Percentiles rank a stretch among this genome's conserved stretches.
phyloP scores from a whole-genome alignment of 2,329 filamentous ascomycete genomes.

The Lasiodiplodia sp. region DNA sequence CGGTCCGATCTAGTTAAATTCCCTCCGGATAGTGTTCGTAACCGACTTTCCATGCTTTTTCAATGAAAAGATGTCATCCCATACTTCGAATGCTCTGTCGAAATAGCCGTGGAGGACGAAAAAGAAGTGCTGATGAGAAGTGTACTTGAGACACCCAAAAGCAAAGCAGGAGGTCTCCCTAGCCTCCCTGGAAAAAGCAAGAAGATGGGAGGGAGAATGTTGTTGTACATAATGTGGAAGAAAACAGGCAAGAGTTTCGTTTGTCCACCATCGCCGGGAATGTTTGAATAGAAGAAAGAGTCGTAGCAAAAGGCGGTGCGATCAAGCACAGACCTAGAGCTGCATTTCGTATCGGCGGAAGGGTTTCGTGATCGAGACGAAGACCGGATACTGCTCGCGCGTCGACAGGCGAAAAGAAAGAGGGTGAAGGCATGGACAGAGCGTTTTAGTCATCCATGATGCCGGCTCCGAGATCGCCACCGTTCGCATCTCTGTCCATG shows the following conservation, averaged over 20 bases:
- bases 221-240: slow-evolving; percentile 13
- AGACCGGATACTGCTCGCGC: not conserved
- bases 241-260: not conserved
- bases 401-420: not conserved
- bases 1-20: not conserved
- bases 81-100: not conserved
- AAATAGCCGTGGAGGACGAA: not conserved
- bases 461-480: slow-evolving; percentile 3
- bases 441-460: not conserved
- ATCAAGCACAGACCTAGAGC: not conserved
- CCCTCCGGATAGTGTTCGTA: not conserved
- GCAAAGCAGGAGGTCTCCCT: not conserved
- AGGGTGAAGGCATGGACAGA: not conserved
- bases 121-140: not conserved
- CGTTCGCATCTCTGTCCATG: slow-evolving; percentile 9
- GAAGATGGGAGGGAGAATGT: slow-evolving; percentile 5
- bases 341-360: not conserved
- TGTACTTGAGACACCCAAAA: not conserved
- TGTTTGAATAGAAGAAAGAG: not conserved
- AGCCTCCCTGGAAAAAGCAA: not conserved
- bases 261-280: not conserved
- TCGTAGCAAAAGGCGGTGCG: not conserved
- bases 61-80: not conserved
- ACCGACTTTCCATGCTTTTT: slow-evolving; percentile 5
- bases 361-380: slow-evolving; percentile 1